These are phyloP conservation scores for Prunus mira DNA, from an alignment of 306 rosid species.

Conservation along the genomic window DNA sequence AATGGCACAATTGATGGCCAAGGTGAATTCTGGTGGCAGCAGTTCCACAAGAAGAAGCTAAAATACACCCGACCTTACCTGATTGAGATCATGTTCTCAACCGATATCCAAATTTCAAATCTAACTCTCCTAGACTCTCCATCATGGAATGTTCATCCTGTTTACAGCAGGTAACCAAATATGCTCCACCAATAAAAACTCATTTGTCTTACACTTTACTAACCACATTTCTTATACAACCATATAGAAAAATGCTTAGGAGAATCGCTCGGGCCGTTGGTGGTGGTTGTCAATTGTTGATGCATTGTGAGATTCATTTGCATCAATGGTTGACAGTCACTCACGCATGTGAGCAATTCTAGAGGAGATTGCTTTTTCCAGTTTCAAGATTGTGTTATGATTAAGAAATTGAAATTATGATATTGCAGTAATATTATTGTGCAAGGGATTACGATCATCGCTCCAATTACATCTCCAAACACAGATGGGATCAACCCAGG, in stretches of 20 bases:
- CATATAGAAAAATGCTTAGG: no score
- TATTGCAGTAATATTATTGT: constrained; percentile 37
- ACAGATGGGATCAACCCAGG: constrained; percentile 57
- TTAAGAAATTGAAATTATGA: not conserved
- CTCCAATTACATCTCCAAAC: constrained; percentile 48
- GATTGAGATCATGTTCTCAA: constrained; percentile 41
- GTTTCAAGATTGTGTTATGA: not conserved
- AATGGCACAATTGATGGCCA: constrained; percentile 53
- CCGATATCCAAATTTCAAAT: constrained; percentile 33
- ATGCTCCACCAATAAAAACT: not conserved
- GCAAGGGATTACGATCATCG: constrained; percentile 48
- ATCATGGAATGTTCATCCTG: constrained; percentile 50
- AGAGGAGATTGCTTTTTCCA: not conserved
- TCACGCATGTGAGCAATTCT: not conserved
- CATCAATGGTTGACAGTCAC: not conserved
- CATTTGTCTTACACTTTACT: not conserved
- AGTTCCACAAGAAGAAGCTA: constrained; percentile 45
- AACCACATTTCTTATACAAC: not conserved
- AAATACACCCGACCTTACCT: constrained; percentile 49
- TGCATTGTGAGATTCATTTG: not conserved
- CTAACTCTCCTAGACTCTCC: constrained; percentile 48
- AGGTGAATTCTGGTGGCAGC: constrained; percentile 49
- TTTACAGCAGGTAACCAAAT: constrained; percentile 38
- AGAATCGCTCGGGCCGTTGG: not conserved
- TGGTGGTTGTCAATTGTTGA: not conserved